These are phyloP conservation scores for Hypsizygus ulmarius DNA, from an alignment of 1,284 basidiomycete species.

Conservation along the genomic window DNA sequence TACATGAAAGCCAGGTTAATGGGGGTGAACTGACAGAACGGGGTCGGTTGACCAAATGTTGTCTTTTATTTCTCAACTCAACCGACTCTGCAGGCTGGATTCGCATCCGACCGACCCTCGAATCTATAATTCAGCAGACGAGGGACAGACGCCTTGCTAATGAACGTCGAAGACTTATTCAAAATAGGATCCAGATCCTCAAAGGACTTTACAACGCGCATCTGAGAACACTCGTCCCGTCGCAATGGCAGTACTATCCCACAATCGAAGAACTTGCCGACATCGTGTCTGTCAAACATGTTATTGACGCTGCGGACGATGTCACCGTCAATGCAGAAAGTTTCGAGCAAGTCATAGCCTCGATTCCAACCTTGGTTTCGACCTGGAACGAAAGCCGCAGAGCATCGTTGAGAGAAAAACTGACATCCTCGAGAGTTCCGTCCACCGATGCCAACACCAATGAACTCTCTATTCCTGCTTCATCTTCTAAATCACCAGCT, in stretches of 20 bases:
- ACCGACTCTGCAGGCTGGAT: background rate
- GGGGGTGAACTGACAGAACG: background rate
- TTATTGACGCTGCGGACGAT: background rate
- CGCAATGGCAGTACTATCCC: conserved; percentile 5
- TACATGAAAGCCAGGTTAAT: background rate
- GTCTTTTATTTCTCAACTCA: background rate
- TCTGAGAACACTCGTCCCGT: background rate
- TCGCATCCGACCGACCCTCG: conserved; percentile 3
- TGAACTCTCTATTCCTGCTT: too few species aligned
- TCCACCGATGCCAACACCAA: background rate
- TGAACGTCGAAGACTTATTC: background rate
- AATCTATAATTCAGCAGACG: background rate
- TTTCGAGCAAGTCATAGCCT: background rate
- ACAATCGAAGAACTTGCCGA: background rate
- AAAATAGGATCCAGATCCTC: background rate
- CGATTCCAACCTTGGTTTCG: background rate
- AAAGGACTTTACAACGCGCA: background rate
- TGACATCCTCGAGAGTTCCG: background rate
- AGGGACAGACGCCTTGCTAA: background rate
- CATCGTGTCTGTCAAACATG: background rate
- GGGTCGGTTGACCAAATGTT: background rate
- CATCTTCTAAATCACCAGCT: background rate
- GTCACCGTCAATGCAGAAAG: conserved; percentile 1
- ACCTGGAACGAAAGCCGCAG: background rate
- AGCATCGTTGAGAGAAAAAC: background rate